Percentiles rank a stretch among this genome's conserved stretches.
These are phyloP conservation scores for Polyrhizophydium stewartii DNA, from an alignment of 371 early-diverging fungal species.

Conservation along the genomic window DNA sequence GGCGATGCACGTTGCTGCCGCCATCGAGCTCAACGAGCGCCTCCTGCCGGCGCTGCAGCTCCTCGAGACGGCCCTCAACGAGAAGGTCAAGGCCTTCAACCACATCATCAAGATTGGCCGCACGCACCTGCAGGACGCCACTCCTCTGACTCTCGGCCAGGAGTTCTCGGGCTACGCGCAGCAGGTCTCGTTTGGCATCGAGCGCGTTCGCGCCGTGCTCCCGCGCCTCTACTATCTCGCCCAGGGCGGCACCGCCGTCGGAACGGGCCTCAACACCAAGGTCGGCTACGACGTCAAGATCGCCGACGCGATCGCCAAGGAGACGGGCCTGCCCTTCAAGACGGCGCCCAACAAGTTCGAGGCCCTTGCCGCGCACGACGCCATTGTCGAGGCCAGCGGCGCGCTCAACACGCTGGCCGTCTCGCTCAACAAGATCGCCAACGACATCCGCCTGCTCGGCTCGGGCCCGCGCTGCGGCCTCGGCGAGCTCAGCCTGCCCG, in stretches of 20 bases:
- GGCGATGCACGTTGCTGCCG: slow-evolving; percentile 96
- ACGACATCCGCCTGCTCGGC: slow-evolving; percentile 90
- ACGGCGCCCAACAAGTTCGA: slow-evolving; percentile 98
- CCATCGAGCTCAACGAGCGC: slow-evolving; percentile 67
- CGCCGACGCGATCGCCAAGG: slow-evolving; percentile 70
- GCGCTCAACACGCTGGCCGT: slow-evolving; percentile 89
- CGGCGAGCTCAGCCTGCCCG: slow-evolving; percentile 89
- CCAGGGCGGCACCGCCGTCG: slow-evolving; percentile 96
- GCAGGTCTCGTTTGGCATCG: slow-evolving; percentile 79
- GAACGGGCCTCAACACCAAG: slow-evolving; percentile 91
- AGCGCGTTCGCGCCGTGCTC: slow-evolving; percentile 72
- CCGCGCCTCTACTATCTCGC: slow-evolving; percentile 85
- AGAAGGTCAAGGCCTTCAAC: slow-evolving; percentile 70
- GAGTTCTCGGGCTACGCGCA: slow-evolving; percentile 94
- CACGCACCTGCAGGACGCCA: slow-evolving; percentile 91
- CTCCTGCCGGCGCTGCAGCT: slow-evolving; percentile 76
- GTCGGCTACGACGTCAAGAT: slow-evolving; percentile 84
- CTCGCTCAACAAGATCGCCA: slow-evolving; percentile 96
- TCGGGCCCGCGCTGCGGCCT: slow-evolving; percentile 96
- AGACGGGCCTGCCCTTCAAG: slow-evolving; percentile 74
- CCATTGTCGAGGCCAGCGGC: slow-evolving; percentile 91
- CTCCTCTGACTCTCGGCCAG: slow-evolving; percentile 94
- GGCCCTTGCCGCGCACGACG: slow-evolving; percentile 94
- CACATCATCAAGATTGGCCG: slow-evolving; percentile 95
- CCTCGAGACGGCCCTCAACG: slow-evolving; percentile 68